Evolutionary conservation across 2,329 filamentous ascomycete genomes (phyloP), one percentile per base, ranked within the genome.

Genomic region (Verticillium nubilum): DNA sequence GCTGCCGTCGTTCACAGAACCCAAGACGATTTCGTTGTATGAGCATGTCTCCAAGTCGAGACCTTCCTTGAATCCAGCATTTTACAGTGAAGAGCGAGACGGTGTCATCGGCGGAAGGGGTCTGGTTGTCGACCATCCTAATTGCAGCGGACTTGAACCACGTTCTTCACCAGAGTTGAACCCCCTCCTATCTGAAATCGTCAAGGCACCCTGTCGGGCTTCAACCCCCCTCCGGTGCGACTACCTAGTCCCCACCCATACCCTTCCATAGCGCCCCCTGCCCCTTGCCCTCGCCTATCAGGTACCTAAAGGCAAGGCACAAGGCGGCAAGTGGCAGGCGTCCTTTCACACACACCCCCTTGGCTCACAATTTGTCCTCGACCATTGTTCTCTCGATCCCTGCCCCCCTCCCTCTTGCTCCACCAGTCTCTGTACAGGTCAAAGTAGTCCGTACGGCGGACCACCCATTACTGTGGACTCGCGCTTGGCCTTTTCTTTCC

Each of bases 361-460:
- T 59, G 47, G 53, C 54, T 62, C 56, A 59, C 57, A 59, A 59
- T 52, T 54, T 62, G 31, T 27, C 52, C 52, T 26, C 42, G 31
- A 33, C 27, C 56, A 58, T 58, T 50, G 28, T 37, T 31, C 52
- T 19, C 59, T 28, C 59, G 15, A 29, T 33, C 54, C 26, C 55
- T 17, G 10, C 17, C 29, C 50, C 56, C 15, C 27, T 15, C 31
- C 28, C 35, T 31, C 54, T 54, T 33, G 29, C 52, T 59, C 47
- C 29, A 50, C 42, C 42, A 50, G n/a, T 12, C 42, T 37, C 13
- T 50, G 42, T 50, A 50, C 42, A 50, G 42, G 42, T 50, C n/a
- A 50, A n/a, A 19, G 42, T 50, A 50, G 10, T 50, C 42, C n/a
- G 4, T 23, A 50, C 42, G 19, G 9, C 19, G 42, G 15, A 23